Percentiles rank a stretch among this genome's conserved stretches.
These are phyloP conservation scores for Jackrogersella multiformis DNA, from an alignment of 495 filamentous ascomycete genomes.

Conservation along the genomic window DNA sequence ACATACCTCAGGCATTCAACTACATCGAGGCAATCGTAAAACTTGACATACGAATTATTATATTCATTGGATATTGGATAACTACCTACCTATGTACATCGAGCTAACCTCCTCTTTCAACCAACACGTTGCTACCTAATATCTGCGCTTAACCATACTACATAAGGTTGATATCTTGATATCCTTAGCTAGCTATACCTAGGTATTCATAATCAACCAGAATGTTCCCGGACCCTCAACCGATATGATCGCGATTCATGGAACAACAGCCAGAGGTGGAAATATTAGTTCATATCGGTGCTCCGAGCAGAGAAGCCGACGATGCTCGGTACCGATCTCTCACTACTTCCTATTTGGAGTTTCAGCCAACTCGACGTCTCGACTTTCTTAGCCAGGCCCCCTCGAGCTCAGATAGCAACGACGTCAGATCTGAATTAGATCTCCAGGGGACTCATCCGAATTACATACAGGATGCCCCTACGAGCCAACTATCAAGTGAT, in stretches of 20 bases:
- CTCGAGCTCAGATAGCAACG: not conserved
- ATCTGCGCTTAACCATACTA: no score
- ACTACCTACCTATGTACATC: no score
- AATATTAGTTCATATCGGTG: conserved; percentile 75
- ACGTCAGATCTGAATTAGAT: not conserved
- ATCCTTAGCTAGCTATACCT: not conserved
- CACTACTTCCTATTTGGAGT: conserved; percentile 68
- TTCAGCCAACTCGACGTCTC: conserved; percentile 51
- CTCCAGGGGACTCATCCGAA: conserved; percentile 7
- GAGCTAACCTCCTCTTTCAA: no score
- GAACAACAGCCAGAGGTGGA: conserved; percentile 55
- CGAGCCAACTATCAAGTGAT: conserved; percentile 13
- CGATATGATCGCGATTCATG: conserved; percentile 40
- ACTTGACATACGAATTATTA: not conserved
- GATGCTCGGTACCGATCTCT: conserved; percentile 71
- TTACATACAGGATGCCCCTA: not conserved
- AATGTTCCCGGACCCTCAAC: not conserved
- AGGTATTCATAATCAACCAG: not conserved
- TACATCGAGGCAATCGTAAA: not conserved
- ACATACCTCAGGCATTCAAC: no score
- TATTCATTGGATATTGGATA: no score
- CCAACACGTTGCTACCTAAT: no score
- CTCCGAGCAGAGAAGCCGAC: conserved; percentile 66
- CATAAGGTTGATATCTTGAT: no score
- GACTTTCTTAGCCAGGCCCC: conserved; percentile 3